Conservation (phyloP, 108 stramenopile genomes). For the Cyclotella cryptica region DNA sequence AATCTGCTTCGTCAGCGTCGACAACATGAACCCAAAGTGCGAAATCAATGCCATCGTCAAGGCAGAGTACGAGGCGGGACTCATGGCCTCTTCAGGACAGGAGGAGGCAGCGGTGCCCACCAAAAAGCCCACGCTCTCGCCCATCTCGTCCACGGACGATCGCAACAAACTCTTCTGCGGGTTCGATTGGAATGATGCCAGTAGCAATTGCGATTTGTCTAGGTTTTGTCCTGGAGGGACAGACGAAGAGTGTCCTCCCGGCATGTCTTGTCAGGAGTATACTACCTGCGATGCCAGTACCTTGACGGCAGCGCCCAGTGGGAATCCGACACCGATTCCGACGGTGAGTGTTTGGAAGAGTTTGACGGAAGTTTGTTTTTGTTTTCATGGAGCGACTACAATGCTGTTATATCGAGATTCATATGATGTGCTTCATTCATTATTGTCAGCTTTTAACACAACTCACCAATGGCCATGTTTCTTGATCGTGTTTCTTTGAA, state of each 20-base stretch:
- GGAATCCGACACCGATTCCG: slow-evolving; percentile 15
- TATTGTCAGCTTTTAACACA: no score
- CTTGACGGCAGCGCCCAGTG: slow-evolving; percentile 31
- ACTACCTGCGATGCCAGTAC: slow-evolving; percentile 40
- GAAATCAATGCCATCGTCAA: slow-evolving; percentile 54
- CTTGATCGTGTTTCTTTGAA: background rate
- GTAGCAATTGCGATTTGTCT: slow-evolving; percentile 31
- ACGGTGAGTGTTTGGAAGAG: slow-evolving; percentile 10
- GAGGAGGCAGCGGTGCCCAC: slow-evolving; percentile 9
- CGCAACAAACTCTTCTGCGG: slow-evolving; percentile 44
- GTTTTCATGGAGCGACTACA: background rate
- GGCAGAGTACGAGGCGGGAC: slow-evolving; percentile 28
- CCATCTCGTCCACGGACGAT: slow-evolving; percentile 16
- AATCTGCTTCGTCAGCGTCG: slow-evolving; percentile 41
- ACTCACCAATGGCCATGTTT: no score
- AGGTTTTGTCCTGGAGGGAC: slow-evolving; percentile 46
- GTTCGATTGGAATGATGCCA: slow-evolving; percentile 39
- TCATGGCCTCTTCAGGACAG: background rate
- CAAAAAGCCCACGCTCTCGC: background rate
- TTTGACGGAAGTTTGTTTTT: background rate
- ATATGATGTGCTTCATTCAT: no score
- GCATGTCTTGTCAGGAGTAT: slow-evolving; percentile 39
- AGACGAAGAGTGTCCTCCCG: slow-evolving; percentile 33
- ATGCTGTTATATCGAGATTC: background rate
- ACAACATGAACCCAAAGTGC: slow-evolving; percentile 34